Evolutionary conservation across 2,329 filamentous ascomycete species (phyloP).

Genomic region (Elsinoe arachidis): DNA sequence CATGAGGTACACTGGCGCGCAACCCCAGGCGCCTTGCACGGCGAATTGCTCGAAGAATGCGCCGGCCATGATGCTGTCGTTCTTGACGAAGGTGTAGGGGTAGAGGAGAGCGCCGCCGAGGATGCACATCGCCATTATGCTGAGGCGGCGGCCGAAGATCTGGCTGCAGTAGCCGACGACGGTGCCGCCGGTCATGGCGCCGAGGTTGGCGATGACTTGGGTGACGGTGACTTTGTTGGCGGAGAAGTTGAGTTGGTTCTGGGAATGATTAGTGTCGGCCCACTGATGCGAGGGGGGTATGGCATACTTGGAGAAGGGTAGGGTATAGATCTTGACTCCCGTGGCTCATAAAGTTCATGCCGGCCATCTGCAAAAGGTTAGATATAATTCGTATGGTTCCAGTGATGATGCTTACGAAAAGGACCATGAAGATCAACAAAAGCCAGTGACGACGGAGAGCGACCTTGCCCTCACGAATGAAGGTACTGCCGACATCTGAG

Average conservation of each 20-base stretch:
- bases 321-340: constrained; percentile 35
- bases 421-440: constrained; percentile 64
- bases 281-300: constrained; percentile 46
- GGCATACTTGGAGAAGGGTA: constrained; percentile 35
- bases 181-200: constrained; percentile 29
- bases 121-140: constrained; percentile 31
- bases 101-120: constrained; percentile 30
- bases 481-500: constrained; percentile 51
- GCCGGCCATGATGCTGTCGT: constrained; percentile 26
- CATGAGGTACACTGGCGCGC: constrained; percentile 32
- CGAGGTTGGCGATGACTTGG: constrained; percentile 36
- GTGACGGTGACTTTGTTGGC: constrained; percentile 34
- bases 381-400: constrained; percentile 16
- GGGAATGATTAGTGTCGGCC: not conserved
- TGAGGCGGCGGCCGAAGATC: constrained; percentile 30
- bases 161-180: constrained; percentile 30
- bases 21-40: constrained; percentile 32
- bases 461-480: constrained; percentile 66
- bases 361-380: constrained; percentile 23
- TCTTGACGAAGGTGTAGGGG: constrained; percentile 27
- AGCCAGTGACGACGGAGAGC: constrained; percentile 70
- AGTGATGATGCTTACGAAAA: constrained; percentile 54
- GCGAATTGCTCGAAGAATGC: constrained; percentile 33
- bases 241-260: constrained; percentile 47
- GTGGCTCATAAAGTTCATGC: constrained; percentile 31